phyloP scores from a whole-genome alignment of 805 yeast species.

The Starmerella bacillaris region DNA sequence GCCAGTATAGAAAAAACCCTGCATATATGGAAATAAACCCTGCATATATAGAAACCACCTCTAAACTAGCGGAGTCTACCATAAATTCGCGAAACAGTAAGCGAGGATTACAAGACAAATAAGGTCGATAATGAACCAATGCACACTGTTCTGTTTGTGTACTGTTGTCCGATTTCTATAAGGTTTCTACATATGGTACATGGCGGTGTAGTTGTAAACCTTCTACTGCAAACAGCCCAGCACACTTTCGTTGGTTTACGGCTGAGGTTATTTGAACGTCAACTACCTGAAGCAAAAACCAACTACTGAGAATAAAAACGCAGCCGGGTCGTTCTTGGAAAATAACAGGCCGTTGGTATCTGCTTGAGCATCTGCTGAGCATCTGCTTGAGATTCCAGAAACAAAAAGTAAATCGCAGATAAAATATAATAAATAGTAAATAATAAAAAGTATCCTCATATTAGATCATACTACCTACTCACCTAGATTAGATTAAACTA shows the following conservation, averaged over 20 bases:
- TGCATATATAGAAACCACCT: slow-evolving; percentile 25
- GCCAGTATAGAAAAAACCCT: slow-evolving; percentile 28
- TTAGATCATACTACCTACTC: too few relatives aligned
- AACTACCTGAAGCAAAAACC: slow-evolving; percentile 58
- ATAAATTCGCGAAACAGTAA: slow-evolving; percentile 26
- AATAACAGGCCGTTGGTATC: too few relatives aligned
- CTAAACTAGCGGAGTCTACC: slow-evolving; percentile 30
- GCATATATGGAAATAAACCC: too few relatives aligned
- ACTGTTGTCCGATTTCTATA: slow-evolving; percentile 57
- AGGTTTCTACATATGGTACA: slow-evolving; percentile 81
- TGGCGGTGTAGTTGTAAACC: slow-evolving; percentile 73
- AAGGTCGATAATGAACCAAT: slow-evolving; percentile 39
- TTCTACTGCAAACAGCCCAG: slow-evolving; percentile 52
- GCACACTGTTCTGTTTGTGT: slow-evolving; percentile 50
- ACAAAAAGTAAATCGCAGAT: too few relatives aligned
- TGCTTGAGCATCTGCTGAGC: too few relatives aligned
- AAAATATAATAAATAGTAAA: too few relatives aligned
- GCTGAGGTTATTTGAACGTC: slow-evolving; percentile 20
- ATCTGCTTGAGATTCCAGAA: too few relatives aligned
- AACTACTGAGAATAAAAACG: slow-evolving; percentile 50
- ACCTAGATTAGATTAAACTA: too few relatives aligned
- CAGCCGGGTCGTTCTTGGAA: slow-evolving; percentile 32
- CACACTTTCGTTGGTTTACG: slow-evolving; percentile 21
- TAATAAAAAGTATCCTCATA: too few relatives aligned
- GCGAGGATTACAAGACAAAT: slow-evolving; percentile 54